phyloP scores from a whole-genome alignment of 805 yeast genomes.

The Teunomyces kruisii region DNA sequence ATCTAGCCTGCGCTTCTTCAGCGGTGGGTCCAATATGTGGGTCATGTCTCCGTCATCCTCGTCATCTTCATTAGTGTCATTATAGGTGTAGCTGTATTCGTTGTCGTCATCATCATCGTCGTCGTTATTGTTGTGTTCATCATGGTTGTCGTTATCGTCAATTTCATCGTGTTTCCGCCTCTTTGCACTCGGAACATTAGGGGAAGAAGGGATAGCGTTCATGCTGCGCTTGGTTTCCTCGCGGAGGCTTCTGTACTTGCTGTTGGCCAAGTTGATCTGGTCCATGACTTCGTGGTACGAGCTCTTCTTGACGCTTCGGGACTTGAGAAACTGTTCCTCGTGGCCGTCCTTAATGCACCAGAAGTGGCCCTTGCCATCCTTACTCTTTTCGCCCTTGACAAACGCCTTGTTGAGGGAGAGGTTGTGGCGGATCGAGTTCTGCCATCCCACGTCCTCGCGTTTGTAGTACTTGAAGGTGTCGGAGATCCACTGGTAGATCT shows the following conservation, averaged over 20 bases:
- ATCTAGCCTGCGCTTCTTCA: constrained; percentile 14
- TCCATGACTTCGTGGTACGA: constrained; percentile 46
- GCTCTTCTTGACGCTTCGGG: constrained; percentile 48
- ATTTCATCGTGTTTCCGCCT: neutral
- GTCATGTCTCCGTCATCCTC: constrained; percentile 3
- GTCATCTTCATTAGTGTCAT: constrained; percentile 6
- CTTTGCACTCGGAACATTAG: constrained; percentile 14
- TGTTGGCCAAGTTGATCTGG: constrained; percentile 24
- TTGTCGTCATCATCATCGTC: constrained; percentile 13
- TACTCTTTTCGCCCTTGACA: constrained; percentile 84
- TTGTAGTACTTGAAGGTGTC: constrained; percentile 81
- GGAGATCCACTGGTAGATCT: constrained; percentile 90
- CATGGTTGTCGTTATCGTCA: constrained; percentile 13
- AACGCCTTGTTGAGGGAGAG: constrained; percentile 91
- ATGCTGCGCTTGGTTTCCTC: constrained; percentile 15
- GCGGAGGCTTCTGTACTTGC: constrained; percentile 5
- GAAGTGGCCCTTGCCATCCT: constrained; percentile 88
- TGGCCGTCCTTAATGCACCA: constrained; percentile 88
- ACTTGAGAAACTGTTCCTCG: constrained; percentile 76
- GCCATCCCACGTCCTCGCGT: constrained; percentile 92
- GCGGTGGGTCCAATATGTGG: constrained; percentile 12
- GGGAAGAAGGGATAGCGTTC: constrained; percentile 32
- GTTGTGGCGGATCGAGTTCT: constrained; percentile 93
- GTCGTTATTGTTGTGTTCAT: constrained; percentile 20
- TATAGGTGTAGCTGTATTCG: constrained; percentile 11